Base-by-base conservation (phyloP, 2,329 filamentous ascomycete genomes). In the Clarireedia homoeocarpa region DNA sequence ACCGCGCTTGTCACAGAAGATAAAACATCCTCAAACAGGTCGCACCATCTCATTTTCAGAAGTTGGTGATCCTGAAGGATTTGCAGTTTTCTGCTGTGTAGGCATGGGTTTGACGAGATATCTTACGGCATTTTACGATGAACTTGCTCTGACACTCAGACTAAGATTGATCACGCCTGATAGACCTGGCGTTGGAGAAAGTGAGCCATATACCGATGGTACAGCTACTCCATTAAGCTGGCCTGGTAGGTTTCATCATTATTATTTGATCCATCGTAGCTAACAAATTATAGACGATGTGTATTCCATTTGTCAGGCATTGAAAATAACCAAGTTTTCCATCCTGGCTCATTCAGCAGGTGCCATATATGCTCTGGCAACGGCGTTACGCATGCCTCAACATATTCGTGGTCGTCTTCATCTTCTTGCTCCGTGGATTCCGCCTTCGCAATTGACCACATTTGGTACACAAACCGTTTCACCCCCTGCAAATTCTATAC, bases 31-130 rank as follows among this genome's bases (percentile, higher is more conserved):
- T 0, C 85, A 89, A 57, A 95, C 89, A 0, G 91, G 91, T 1
- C 84, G 94, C 15, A 78, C 87, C 3, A 96, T 99, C 62, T 95
- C 91, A 0, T 99, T 96, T 67, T 97, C 92, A 0, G 94, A 99
- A 70, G 94, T 99, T 2, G 94, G 94, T 14, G 91, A 97, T 69
- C 85, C 91, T 0, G 83, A 92, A 45, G 94, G 94, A 1, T 92
- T 87, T 62, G 92, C 91, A 2, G 89, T 99, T 2, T 91, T 99
- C 64, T 95, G 94, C 69, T 99, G 94, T 66, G 91, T 99, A 2
- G 94, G 94, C 20, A 99, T 99, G 94, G 94, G 94, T 0, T 73
- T 99, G 65, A 99, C 94, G 10, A 83, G 94, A 71, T 99, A 94
- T 69, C 88, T 99, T 58, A 96, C 90, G 59, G 91, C 91, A 0